Evolutionary conservation across 208 protist species (phyloP).

Genomic region (Trypanosoma rangeli): DNA sequence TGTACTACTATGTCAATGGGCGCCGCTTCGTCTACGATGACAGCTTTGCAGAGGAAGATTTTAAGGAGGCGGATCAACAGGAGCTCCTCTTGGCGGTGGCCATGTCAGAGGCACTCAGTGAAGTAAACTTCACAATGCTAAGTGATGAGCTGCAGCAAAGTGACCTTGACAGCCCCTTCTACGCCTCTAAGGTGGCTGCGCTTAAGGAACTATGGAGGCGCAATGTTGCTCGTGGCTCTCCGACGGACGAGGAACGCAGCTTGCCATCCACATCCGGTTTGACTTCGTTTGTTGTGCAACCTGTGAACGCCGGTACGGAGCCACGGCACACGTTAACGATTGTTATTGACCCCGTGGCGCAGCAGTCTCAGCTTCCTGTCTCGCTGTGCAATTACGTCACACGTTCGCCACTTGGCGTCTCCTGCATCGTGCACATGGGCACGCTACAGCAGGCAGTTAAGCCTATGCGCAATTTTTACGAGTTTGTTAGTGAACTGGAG

Average conservation of each 20-base stretch:
- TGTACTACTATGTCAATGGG: conserved; percentile 48
- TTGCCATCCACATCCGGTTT: not conserved
- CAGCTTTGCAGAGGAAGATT: conserved; percentile 39
- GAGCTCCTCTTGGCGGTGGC: conserved; percentile 25
- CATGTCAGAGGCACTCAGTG: conserved; percentile 28
- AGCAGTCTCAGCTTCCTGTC: conserved; percentile 78
- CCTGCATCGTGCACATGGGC: conserved; percentile 78
- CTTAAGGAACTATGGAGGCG: conserved; percentile 13
- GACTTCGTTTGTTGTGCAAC: conserved; percentile 5
- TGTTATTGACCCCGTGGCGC: conserved; percentile 91
- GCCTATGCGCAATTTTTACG: conserved; percentile 93
- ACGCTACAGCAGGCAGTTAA: conserved; percentile 47
- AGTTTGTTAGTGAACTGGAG: conserved; percentile 70
- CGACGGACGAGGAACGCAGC: conserved; percentile 11
- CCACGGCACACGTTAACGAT: conserved; percentile 46
- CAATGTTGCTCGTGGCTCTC: conserved; percentile 8
- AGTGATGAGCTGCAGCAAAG: conserved; percentile 10
- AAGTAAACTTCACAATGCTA: conserved; percentile 43
- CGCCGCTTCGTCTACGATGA: conserved; percentile 41
- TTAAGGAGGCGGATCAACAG: conserved; percentile 25
- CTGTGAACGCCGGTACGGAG: not conserved
- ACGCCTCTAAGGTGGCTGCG: conserved; percentile 39
- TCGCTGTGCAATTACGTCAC: conserved; percentile 75
- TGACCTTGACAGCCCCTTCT: conserved; percentile 44
- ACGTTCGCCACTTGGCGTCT: conserved; percentile 36